Evolutionary conservation across 768 basidiomycete genomes (phyloP), one percentile per base, ranked within the genome.

Genomic region (Phaeotremella skinneri): DNA sequence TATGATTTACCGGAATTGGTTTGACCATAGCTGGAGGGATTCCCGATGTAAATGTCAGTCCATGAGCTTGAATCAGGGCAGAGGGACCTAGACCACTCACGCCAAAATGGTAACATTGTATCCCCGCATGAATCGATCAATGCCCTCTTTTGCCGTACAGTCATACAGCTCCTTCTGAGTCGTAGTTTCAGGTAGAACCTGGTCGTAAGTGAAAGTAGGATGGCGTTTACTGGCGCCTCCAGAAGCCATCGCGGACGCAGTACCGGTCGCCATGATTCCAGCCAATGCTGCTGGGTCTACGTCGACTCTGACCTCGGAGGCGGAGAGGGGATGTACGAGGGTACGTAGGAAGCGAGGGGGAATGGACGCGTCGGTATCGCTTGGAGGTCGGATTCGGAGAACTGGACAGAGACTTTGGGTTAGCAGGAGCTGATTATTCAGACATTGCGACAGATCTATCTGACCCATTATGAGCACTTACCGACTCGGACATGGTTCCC

Each of bases 101-200:
- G 96, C 96, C 64, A 99, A 85, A 55, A 98, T 88, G 11, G 96
- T 99, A 62, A 93, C 94, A 80, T 99, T 99, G 78, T 92, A 92
- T 3, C 94, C 94, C 70, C 92, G 90, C 20, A 78, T 49, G 43
- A 74, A 77, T 43, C 71, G 72, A 30, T 73, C 75, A 1, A 78
- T 72, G 5, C 90, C 90, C 45, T 87, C 83, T 21, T 61, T 66
- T 11, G 90, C 88, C 34, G 92, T 93, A 4, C 83, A 82, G 29
- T 86, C 86, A 78, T 90, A 99, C 66, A 97, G 83, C 27, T 85
- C 84, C 78, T 87, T 84, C 75, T 99, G 96, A 0, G 86, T 87
- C 32, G 89, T 85, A 27, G 84, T 80, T n/a, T 89, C 91, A 2
- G 85, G 82, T 72, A 96, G 87, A 43, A 99, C 94, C 66, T 92